phyloP scores from a whole-genome alignment of 176 grass and related monocot genomes.

The Lolium multiflorum region DNA sequence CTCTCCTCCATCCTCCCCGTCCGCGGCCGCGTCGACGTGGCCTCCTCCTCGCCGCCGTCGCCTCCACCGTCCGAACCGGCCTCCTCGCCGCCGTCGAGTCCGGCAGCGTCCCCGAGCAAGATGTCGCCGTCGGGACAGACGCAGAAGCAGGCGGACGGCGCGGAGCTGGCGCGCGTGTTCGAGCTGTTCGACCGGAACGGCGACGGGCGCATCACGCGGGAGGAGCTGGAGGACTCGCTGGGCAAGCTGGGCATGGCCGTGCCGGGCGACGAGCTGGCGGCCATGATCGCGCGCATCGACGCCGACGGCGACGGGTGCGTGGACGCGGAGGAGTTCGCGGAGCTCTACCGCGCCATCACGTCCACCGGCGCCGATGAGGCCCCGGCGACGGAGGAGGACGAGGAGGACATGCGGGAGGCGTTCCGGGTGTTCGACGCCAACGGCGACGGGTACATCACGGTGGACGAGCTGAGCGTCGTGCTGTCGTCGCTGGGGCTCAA shows the following conservation, averaged over 20 bases:
- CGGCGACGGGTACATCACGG: conserved; percentile 84
- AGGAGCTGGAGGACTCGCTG: conserved; percentile 78
- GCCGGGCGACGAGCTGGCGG: conserved; percentile 55
- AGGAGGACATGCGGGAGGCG: conserved; percentile 75
- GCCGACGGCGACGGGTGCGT: conserved; percentile 76
- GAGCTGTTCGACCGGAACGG: conserved; percentile 79
- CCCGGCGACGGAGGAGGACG: background rate
- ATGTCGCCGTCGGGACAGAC: conserved; percentile 2
- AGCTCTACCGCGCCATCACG: conserved; percentile 69
- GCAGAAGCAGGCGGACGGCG: conserved; percentile 9
- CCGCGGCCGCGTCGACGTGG: background rate
- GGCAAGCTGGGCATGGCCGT: conserved; percentile 67
- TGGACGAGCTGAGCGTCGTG: conserved; percentile 72
- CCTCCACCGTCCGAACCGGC: too few species aligned
- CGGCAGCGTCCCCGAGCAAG: conserved; percentile 29
- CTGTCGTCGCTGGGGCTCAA: conserved; percentile 77
- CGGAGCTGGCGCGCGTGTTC: conserved; percentile 70
- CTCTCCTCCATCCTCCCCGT: conserved; percentile 56
- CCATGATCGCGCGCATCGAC: conserved; percentile 79
- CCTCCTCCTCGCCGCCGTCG: background rate
- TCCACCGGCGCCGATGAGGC: background rate
- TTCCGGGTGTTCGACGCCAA: conserved; percentile 88
- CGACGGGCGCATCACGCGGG: conserved; percentile 71
- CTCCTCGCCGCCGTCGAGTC: too few species aligned
- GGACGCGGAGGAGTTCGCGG: conserved; percentile 77